phyloP scores from a whole-genome alignment of 2,329 filamentous ascomycete genomes.

The Xylariomycetidae sp. region DNA sequence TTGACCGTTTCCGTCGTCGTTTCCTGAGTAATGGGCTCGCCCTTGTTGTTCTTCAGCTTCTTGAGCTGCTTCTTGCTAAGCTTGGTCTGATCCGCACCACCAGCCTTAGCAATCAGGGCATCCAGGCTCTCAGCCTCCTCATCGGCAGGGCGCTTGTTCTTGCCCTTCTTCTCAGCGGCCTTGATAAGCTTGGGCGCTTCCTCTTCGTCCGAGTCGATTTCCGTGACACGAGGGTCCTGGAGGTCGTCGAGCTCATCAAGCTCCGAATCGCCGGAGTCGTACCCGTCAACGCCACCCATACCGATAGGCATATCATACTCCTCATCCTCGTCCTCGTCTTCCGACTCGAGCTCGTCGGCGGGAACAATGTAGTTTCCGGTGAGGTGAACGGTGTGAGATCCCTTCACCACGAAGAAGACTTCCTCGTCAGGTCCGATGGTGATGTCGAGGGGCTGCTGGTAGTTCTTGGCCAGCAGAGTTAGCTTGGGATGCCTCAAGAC shows the following conservation, averaged over 20 bases:
- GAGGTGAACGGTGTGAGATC: conserved; percentile 84
- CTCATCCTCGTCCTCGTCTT: conserved; percentile 58
- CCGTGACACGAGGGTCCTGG: conserved; percentile 73
- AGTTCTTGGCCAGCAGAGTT: conserved; percentile 53
- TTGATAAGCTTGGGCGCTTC: conserved; percentile 58
- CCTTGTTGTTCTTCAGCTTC: conserved; percentile 98
- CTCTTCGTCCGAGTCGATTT: conserved; percentile 75
- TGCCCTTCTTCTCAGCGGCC: conserved; percentile 57
- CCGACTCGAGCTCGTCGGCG: conserved; percentile 56
- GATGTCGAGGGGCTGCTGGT: conserved; percentile 92
- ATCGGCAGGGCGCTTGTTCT: conserved; percentile 90
- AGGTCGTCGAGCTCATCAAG: conserved; percentile 74
- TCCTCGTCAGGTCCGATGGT: conserved; percentile 83
- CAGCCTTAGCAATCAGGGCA: conserved; percentile 73
- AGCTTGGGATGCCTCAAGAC: conserved; percentile 19
- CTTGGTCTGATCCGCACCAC: conserved; percentile 62
- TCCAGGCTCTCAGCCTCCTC: conserved; percentile 66
- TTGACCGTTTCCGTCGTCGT: conserved; percentile 51
- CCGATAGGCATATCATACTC: conserved; percentile 80
- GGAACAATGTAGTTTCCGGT: conserved; percentile 93
- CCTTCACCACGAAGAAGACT: conserved; percentile 86
- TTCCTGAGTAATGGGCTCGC: conserved; percentile 65
- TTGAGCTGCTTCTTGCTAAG: conserved; percentile 95
- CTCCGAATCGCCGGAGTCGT: conserved; percentile 63
- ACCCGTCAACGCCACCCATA: conserved; percentile 64